Evolutionary conservation across 495 filamentous ascomycete genomes (phyloP), one percentile per base, ranked within the genome.

Genomic region (Neurospora sp.): DNA sequence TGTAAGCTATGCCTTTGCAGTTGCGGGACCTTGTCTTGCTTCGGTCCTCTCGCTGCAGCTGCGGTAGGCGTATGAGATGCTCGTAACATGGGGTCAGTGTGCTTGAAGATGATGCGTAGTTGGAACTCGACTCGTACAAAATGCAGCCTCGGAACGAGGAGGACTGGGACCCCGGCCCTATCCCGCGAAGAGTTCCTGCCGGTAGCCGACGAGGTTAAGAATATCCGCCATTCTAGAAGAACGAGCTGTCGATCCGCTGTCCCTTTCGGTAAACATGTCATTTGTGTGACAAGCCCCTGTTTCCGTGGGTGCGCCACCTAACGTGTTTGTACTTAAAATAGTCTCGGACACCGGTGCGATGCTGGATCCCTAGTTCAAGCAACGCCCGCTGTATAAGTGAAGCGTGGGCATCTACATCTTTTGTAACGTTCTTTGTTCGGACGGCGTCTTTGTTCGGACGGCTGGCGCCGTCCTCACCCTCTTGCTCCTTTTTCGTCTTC

Each of bases 1-100:
- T 54, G 59, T 72, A 44, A 42, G 11, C 40, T 69, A 70, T 73
- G 62, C 38, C 39, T 20, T 72, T 72, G 59, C 54, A 71, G 75
- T 70, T 40, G 70, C 46, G 71, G 71, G 73, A 48, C 62, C 41
- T 70, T 75, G 23, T 69, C 72, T 31, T 16, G 69, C 66, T 27
- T 42, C 72, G 20, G 14, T 44, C 39, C 69, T 70, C 69, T 70
- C 20, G 69, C 11, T 69, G 46, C 44, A 27, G 14, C 69, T 39
- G 42, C 37, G 31, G 38, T 23, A 59, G 20, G 39, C n/a, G 20
- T 48, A 70, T 35, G 31, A 37, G 31, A n/a, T 39, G 69, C 27
- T 41, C n/a, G 23, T 18, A 27, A 73, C 72, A 69, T 46, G 62
- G 69, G 40, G 39, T n/a, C 27, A 39, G 23, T 0, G 48, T 70